These are phyloP conservation scores for Clitoria ternatea DNA, from an alignment of 306 rosid species.

Conservation along the genomic window DNA sequence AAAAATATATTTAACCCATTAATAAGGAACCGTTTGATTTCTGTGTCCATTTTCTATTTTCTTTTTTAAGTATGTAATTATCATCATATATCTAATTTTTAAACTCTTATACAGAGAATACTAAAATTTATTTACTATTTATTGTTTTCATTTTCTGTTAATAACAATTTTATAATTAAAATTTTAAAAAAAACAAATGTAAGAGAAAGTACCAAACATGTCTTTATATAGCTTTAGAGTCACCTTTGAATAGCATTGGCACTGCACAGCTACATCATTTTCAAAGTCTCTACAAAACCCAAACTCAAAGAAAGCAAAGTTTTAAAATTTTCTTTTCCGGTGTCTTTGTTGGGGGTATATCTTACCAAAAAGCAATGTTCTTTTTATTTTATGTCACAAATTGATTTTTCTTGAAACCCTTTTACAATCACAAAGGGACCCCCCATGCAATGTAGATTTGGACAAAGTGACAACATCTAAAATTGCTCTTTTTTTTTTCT, in stretches of 20 bases:
- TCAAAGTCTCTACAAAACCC: conserved; percentile 12
- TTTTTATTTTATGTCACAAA: background rate
- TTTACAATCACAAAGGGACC: conserved; percentile 23
- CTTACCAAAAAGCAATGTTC: conserved; percentile 20
- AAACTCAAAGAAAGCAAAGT: conserved; percentile 25
- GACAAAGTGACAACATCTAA: conserved; percentile 24
- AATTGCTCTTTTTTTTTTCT: conserved; percentile 20
- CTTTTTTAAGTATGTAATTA: too few relatives aligned
- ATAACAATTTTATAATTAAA: too few relatives aligned
- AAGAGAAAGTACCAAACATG: too few relatives aligned
- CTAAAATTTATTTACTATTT: too few relatives aligned
- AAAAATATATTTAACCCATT: too few relatives aligned
- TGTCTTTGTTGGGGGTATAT: conserved; percentile 17
- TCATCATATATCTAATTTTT: too few relatives aligned
- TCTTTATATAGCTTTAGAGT: too few relatives aligned
- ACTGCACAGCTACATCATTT: background rate
- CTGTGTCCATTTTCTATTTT: too few relatives aligned
- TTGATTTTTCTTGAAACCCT: conserved; percentile 2
- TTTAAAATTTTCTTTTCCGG: background rate
- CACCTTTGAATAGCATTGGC: background rate
- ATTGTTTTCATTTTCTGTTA: too few relatives aligned
- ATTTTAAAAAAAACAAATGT: too few relatives aligned
- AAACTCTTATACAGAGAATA: too few relatives aligned
- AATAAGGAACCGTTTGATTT: too few relatives aligned
- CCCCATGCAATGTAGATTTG: conserved; percentile 18